Evolutionary conservation across 2,329 filamentous ascomycete species (phyloP), one percentile per base, ranked within the genome.

Genomic region (Penicillium psychrosexuale): DNA sequence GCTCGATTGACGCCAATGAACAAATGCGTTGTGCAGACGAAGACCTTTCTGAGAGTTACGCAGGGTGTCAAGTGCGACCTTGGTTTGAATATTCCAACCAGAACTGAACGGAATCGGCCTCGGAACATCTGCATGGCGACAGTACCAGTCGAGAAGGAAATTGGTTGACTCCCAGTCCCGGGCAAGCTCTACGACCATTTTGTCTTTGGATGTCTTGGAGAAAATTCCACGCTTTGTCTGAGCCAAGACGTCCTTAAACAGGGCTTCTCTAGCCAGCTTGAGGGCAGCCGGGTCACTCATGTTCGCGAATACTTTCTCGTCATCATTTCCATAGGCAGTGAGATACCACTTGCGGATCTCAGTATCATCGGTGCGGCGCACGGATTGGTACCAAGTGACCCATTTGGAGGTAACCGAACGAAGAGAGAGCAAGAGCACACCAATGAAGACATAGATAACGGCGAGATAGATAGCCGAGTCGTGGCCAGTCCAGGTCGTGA

Each of bases 381-480:
- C 69, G 4, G 63, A 68, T 56, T 72, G 70, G 52, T 70, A 70
- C 84, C 84, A 86, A 2, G 77, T 81, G 4, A 81, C 79, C 84
- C 84, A 87, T 59, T 81, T 78, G 22, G 79, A 79, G 36, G 78
- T 79, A 6, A 84, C 76, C 2, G 72, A 72, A n/a, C 82, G 76
- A 55, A 84, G 78, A 9, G 80, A 80, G 19, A 82, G 62, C 2
- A 84, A 61, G 1, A 86, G 73, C 6, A 79, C 61, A 8, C 72
- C 63, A 5, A 85, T 73, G 61, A 85, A 84, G 3, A 76, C 57
- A 53, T 80, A 84, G 1, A 84, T 70, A 1, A 84, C 72, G 2
- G 77, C 72, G 1, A 84, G 75, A 61, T 86, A 86, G 30, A 86
- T 77, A 27, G 77, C 71, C 0, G 82, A 73, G 60, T 86, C 83